Base-by-base conservation (phyloP, 495 filamentous ascomycete genomes). In the Cercophora samala region DNA sequence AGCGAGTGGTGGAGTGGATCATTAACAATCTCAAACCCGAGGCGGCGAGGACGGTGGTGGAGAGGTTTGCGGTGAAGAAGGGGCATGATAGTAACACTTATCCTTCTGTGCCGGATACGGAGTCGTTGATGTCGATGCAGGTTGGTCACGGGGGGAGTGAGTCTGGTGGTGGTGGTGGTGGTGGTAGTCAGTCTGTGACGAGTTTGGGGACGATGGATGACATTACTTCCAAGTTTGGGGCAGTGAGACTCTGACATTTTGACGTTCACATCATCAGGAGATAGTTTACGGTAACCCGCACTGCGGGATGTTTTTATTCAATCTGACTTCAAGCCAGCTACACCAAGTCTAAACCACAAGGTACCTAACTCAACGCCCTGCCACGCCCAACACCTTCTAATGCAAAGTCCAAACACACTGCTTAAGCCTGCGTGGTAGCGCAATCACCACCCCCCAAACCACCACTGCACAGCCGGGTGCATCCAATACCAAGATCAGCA, bases 1-100 rank as follows among this genome's bases (percentile, higher is more conserved):
- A 59, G 1, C 18, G 19, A 0, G 70, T 73, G 6, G 18, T 75
- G 2, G 69, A 73, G 59, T n/a, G 25, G 11, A 70, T 70, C 65
- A 60, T 75, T n/a, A 0, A 17, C 15, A 51, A 13, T 3, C 2
- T 62, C 5, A 62, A 62, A n/a, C 5, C 24, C 1, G 17, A 42
- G 29, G 60, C 29, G 17, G 32, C 0, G 4, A n/a, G 26, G 60
- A 62, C 60, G 17, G 21, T 62, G 17, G 5, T 4, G 60, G 17
- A 29, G 2, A 19, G 13, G 60, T 62, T 62, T 42, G 18, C 60
- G 25, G 21, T 42, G 15, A 62, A 9, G 25, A 62, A 9, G 2
- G 17, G 15, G 17, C 60, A 62, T 42, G 60, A 62, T 46, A 37
- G 25, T 13, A 62, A 62, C 18, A 62, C 60, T 4, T 21, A 32